Percentiles rank a stretch among this genome's conserved stretches.
Evolutionary conservation across 345 rosid species (phyloP).

Genomic region (Dipteronia dyeriana): DNA sequence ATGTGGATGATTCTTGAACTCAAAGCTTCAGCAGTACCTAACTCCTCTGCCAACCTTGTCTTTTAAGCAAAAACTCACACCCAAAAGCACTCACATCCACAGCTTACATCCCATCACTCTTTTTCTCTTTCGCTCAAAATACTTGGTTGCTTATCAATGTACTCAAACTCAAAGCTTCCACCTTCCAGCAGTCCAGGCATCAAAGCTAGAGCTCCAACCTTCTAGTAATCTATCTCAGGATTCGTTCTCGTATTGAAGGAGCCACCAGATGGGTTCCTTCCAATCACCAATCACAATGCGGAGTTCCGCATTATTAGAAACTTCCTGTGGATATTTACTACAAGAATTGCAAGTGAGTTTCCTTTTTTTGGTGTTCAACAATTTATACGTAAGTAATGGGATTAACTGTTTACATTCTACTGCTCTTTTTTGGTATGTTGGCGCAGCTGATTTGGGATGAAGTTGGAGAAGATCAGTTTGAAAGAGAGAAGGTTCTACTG

Average conservation of each 20-base stretch:
- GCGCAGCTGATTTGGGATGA: conserved; percentile 98
- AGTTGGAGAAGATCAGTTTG: conserved; percentile 81
- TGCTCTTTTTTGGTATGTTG: conserved; percentile 5
- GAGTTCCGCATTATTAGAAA: conserved; percentile 63
- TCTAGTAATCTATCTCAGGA: conserved; percentile 10
- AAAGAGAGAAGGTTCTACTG: conserved; percentile 79
- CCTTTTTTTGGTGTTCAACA: neutral
- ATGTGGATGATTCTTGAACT: conserved; percentile 53
- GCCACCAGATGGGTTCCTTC: conserved; percentile 60
- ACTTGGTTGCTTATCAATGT: conserved; percentile 33
- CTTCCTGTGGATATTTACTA: conserved; percentile 86
- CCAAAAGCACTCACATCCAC: conserved; percentile 47
- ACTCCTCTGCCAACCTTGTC: conserved; percentile 68
- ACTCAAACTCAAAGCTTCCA: conserved; percentile 27
- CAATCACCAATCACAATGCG: conserved; percentile 62
- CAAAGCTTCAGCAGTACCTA: conserved; percentile 70
- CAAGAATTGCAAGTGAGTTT: conserved; percentile 82
- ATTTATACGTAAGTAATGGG: neutral
- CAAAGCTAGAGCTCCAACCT: conserved; percentile 18
- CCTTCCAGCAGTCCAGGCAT: conserved; percentile 22
- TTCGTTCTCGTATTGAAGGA: conserved; percentile 8
- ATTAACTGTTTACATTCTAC: conserved; percentile 5
- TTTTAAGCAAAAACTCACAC: conserved; percentile 61
- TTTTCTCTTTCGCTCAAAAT: conserved; percentile 16
- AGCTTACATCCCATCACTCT: conserved; percentile 32